These are phyloP conservation scores for Brassica rapa DNA, from an alignment of 345 rosid genomes.

Conservation along the genomic window DNA sequence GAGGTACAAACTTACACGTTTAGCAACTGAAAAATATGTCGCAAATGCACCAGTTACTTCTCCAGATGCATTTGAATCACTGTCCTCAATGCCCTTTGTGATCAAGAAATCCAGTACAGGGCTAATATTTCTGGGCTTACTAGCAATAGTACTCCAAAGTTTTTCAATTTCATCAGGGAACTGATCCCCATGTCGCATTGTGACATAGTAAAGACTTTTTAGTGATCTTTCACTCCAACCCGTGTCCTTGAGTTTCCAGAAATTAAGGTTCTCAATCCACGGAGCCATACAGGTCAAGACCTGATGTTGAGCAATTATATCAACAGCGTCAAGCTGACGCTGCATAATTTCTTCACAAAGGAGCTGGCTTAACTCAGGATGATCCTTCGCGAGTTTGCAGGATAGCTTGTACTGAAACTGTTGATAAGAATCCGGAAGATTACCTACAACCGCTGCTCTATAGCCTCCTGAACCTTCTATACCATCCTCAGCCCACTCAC, in stretches of 20 bases:
- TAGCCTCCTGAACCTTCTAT: slow-evolving; percentile 87
- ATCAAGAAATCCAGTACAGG: slow-evolving; percentile 96
- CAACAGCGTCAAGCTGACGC: slow-evolving; percentile 98
- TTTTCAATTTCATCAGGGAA: slow-evolving; percentile 99
- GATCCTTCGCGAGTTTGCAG: slow-evolving; percentile 96
- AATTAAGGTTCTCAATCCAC: slow-evolving; percentile 97
- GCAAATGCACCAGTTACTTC: slow-evolving; percentile 99
- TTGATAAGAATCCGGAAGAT: slow-evolving; percentile 97
- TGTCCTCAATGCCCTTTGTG: slow-evolving; percentile 96
- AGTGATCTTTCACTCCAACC: slow-evolving; percentile 97
- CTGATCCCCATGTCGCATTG: slow-evolving; percentile 98
- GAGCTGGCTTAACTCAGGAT: slow-evolving; percentile 92
- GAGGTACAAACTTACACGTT: slow-evolving; percentile 92
- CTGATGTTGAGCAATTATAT: slow-evolving; percentile 99
- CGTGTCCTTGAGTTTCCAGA: slow-evolving; percentile 98
- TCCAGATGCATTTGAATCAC: slow-evolving; percentile 97
- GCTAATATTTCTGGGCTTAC: slow-evolving; percentile 92
- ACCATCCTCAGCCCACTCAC: slow-evolving; percentile 99
- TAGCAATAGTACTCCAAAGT: slow-evolving; percentile 98
- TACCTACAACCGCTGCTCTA: slow-evolving; percentile 98
- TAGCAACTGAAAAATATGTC: slow-evolving; percentile 97
- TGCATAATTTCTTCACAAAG: slow-evolving; percentile 98
- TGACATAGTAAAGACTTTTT: slow-evolving; percentile 97
- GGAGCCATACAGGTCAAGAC: slow-evolving; percentile 99
- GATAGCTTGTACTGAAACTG: slow-evolving; percentile 98